phyloP scores from a whole-genome alignment of 345 rosid species.

The Melaleuca alternifolia region DNA sequence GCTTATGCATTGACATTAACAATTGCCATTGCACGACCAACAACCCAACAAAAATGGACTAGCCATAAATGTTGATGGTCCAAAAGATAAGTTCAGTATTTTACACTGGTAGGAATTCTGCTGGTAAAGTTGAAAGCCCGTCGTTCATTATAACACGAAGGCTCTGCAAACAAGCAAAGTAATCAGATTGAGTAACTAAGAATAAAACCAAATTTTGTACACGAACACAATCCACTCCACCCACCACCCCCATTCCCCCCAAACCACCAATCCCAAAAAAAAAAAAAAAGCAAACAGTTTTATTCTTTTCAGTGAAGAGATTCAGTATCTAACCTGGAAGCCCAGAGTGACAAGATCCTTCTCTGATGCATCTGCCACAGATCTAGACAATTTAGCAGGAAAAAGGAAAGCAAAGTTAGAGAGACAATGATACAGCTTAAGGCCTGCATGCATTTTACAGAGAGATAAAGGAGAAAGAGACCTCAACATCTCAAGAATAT shows the following conservation, averaged over 20 bases:
- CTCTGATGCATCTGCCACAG: conserved; percentile 91
- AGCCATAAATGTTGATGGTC: not conserved
- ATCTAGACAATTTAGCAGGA: conserved; percentile 32
- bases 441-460: not conserved
- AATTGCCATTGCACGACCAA: not conserved
- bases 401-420: not conserved
- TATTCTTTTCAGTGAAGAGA: not conserved
- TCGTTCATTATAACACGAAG: conserved; percentile 89
- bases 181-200: conserved; percentile 11
- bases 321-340: conserved; percentile 62
- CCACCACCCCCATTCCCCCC: not conserved
- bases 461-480: conserved; percentile 11
- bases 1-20: not conserved
- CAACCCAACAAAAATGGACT: not conserved
- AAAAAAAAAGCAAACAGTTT: not conserved
- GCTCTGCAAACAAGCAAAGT: conserved; percentile 37
- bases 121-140: conserved; percentile 78
- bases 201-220: not conserved
- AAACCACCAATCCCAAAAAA: not conserved
- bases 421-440: not conserved
- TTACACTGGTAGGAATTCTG: conserved; percentile 77
- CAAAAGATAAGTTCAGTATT: conserved; percentile 15
- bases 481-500: conserved; percentile 92
- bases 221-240: not conserved
- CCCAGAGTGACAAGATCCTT: conserved; percentile 88